Conservation (phyloP, 345 rosid genomes). For the Acer campestre region DNA sequence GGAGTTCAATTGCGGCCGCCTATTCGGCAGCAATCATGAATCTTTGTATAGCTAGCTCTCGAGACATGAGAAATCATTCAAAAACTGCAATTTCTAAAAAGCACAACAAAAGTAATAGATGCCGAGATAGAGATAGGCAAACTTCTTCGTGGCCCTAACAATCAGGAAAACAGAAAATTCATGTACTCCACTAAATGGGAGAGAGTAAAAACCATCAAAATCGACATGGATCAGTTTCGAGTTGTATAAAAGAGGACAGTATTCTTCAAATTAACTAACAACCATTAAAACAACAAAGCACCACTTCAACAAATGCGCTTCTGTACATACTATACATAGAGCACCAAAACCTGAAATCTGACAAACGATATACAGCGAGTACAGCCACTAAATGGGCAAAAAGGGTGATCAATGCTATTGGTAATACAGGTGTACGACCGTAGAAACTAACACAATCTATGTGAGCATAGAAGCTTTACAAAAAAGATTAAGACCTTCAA, state of each 20-base stretch:
- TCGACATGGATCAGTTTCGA: background rate
- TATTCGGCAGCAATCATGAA: background rate
- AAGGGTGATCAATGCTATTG: slow-evolving; percentile 8
- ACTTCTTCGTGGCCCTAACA: background rate
- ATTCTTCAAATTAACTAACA: slow-evolving; percentile 7
- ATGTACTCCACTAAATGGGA: background rate
- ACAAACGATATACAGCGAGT: slow-evolving; percentile 24
- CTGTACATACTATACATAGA: slow-evolving; percentile 42
- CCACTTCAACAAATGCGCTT: slow-evolving; percentile 6
- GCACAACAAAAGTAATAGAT: background rate
- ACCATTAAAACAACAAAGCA: slow-evolving; percentile 1
- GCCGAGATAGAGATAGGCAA: background rate
- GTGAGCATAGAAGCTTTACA: slow-evolving; percentile 25
- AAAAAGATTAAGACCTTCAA: slow-evolving; percentile 15
- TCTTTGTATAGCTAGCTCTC: background rate
- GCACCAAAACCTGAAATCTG: slow-evolving; percentile 31
- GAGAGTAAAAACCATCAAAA: background rate
- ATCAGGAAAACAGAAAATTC: background rate
- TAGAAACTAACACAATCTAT: slow-evolving; percentile 28
- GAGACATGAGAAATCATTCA: background rate
- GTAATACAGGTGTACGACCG: slow-evolving; percentile 14
- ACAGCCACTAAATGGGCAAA: slow-evolving; percentile 16
- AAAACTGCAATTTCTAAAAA: background rate
- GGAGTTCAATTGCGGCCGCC: background rate
- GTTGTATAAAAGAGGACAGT: background rate